phyloP scores from a whole-genome alignment of 768 basidiomycete genomes.

The Pulveroboletus frians region DNA sequence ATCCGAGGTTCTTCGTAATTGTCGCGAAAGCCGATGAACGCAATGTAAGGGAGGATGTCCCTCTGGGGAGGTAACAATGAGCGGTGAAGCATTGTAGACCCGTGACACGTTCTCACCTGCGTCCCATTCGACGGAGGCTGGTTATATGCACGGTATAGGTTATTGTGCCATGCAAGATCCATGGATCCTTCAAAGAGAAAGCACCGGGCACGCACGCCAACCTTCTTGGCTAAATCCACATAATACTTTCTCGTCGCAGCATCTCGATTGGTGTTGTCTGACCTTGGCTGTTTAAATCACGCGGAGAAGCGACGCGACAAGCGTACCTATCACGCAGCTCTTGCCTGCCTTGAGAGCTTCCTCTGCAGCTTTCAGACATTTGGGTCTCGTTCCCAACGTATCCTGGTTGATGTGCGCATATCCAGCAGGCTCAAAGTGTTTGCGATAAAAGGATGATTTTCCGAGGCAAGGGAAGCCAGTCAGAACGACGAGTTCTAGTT shows the following conservation, averaged over 20 bases:
- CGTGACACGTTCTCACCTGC: constrained; percentile 5
- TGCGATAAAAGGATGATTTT: constrained; percentile 76
- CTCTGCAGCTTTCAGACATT: constrained; percentile 64
- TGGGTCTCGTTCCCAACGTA: constrained; percentile 63
- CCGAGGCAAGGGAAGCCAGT: constrained; percentile 64
- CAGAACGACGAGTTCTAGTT: constrained; percentile 52
- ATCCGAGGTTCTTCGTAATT: constrained; percentile 61
- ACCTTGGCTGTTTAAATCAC: background rate
- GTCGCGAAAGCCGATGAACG: constrained; percentile 52
- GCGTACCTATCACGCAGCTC: constrained; percentile 74
- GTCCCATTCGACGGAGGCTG: constrained; percentile 37
- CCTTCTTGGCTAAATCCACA: constrained; percentile 56
- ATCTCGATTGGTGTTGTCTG: constrained; percentile 93
- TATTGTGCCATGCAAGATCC: constrained; percentile 93
- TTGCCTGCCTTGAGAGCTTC: constrained; percentile 48
- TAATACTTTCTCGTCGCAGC: constrained; percentile 63
- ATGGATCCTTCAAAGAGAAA: constrained; percentile 68
- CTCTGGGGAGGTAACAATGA: constrained; percentile 35
- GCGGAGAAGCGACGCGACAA: background rate
- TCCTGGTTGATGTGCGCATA: constrained; percentile 91
- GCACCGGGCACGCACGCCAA: constrained; percentile 56
- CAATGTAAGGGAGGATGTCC: constrained; percentile 52
- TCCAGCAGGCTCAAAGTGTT: constrained; percentile 57
- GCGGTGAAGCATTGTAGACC: background rate
- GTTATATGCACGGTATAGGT: constrained; percentile 76